Evolutionary conservation across 257 asterid genomes (phyloP).

Genomic region (Buddleja alternifolia): DNA sequence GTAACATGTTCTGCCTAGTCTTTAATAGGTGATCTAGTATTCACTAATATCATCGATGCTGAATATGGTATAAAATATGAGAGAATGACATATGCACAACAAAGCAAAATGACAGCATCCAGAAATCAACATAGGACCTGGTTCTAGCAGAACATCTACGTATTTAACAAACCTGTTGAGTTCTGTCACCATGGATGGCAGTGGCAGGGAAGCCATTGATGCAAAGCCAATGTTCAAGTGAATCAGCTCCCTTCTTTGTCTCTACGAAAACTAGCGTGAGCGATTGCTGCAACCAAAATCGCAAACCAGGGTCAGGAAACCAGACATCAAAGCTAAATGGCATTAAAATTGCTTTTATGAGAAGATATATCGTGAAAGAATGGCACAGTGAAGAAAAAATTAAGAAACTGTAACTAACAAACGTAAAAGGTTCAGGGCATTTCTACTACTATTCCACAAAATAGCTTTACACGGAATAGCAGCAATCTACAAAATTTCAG

Average conservation of each 20-base stretch:
- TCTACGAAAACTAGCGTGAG: conserved; percentile 78
- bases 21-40: neutral
- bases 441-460: neutral
- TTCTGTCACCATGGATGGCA: conserved; percentile 76
- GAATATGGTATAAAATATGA: neutral
- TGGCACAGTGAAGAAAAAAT: neutral
- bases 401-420: conserved; percentile 1
- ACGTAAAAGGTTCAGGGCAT: neutral
- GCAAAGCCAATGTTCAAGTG: conserved; percentile 81
- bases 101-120: neutral
- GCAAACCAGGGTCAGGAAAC: conserved; percentile 19
- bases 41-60: neutral
- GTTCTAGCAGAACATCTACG: neutral
- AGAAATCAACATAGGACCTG: neutral
- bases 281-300: conserved; percentile 54
- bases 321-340: neutral
- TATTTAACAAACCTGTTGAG: conserved; percentile 57
- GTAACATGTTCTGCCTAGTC: neutral
- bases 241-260: conserved; percentile 83
- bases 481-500: neutral
- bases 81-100: neutral
- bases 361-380: neutral
- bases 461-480: neutral
- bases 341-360: neutral
- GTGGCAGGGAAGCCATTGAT: conserved; percentile 68